These are phyloP conservation scores for Sinapis alba DNA, from an alignment of 441 rosid genomes.

Conservation along the genomic window DNA sequence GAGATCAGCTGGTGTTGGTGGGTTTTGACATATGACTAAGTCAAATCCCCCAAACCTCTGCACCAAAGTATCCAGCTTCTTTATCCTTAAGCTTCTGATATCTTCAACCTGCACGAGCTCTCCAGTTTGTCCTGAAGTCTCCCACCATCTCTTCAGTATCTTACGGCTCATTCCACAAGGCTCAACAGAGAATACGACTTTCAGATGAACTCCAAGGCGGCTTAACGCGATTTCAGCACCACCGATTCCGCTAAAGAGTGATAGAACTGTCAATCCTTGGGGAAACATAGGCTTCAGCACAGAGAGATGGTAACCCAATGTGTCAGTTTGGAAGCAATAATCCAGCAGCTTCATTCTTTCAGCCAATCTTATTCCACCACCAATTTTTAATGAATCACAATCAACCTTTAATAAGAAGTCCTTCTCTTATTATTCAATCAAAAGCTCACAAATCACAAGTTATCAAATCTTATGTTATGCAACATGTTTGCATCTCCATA, in stretches of 20 bases:
- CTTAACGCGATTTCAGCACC: conserved; percentile 73
- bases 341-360: conserved; percentile 62
- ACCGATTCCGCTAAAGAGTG: conserved; percentile 75
- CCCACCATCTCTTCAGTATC: conserved; percentile 81
- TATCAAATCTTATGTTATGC: no score
- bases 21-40: conserved; percentile 79
- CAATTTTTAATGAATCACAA: no score
- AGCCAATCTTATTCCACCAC: conserved; percentile 42
- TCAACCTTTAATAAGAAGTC: no score
- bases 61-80: conserved; percentile 49
- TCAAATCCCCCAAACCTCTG: conserved; percentile 63
- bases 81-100: conserved; percentile 55
- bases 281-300: conserved; percentile 69
- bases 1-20: conserved; percentile 43
- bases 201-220: conserved; percentile 73
- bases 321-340: conserved; percentile 71
- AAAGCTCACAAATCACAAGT: no score
- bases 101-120: conserved; percentile 72
- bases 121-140: conserved; percentile 62
- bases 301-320: conserved; percentile 81
- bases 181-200: conserved; percentile 72
- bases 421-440: no score
- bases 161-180: conserved; percentile 53
- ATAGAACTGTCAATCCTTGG: conserved; percentile 69
- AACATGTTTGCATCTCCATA: no score